These are phyloP conservation scores for Caulochytrium protostelioides DNA, from an alignment of 371 early-diverging fungal genomes.

Conservation along the genomic window DNA sequence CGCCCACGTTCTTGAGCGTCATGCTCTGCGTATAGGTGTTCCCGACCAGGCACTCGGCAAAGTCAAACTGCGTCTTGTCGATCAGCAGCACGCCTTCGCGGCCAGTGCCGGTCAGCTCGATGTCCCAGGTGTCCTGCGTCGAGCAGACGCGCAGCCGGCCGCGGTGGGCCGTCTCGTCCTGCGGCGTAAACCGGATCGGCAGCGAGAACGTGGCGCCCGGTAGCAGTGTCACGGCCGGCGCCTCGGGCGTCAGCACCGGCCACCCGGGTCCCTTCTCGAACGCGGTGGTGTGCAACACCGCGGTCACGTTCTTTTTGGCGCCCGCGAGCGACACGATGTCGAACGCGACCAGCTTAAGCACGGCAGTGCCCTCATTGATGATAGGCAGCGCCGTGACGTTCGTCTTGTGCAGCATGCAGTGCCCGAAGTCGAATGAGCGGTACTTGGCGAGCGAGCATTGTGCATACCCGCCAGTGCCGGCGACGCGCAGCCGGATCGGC, in stretches of 20 bases:
- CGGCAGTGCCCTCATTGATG: conserved; percentile 34
- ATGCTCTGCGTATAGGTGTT: conserved; percentile 32
- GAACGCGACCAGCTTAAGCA: conserved; percentile 26
- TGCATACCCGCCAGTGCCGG: conserved; percentile 28
- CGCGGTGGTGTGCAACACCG: conserved; percentile 24
- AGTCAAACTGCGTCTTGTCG: conserved; percentile 23
- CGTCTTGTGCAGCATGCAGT: conserved; percentile 39
- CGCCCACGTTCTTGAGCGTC: conserved; percentile 32
- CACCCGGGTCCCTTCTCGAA: conserved; percentile 27
- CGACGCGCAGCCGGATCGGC: conserved; percentile 26
- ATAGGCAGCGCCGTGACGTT: conserved; percentile 28
- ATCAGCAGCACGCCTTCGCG: conserved; percentile 36
- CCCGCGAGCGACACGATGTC: conserved; percentile 4
- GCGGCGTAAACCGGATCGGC: conserved; percentile 31
- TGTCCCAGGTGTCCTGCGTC: conserved; percentile 21
- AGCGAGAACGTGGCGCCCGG: conserved; percentile 27
- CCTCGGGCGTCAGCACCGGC: too few relatives aligned
- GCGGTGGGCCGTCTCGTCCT: conserved; percentile 25
- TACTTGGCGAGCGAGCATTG: conserved; percentile 23
- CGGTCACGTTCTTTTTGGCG: neutral
- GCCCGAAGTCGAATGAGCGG: conserved; percentile 33
- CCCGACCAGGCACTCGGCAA: conserved; percentile 30
- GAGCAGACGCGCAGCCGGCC: conserved; percentile 28
- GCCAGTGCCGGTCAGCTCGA: conserved; percentile 29
- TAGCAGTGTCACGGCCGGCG: conserved; percentile 21